Conservation (phyloP, 352 stramenopile species). For the Phytopythium kandeliae region DNA sequence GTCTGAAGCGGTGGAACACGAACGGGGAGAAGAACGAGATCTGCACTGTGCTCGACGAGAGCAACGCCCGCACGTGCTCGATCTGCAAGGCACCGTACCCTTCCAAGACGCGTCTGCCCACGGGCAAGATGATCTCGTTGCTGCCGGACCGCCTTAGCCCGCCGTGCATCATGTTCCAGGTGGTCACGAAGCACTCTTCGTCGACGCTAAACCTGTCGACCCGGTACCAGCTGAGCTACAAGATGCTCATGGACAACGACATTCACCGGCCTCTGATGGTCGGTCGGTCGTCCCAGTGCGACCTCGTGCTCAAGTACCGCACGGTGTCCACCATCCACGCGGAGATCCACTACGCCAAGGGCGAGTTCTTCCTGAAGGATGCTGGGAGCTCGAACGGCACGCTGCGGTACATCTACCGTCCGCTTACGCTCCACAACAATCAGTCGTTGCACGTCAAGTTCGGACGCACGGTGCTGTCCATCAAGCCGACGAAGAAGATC, state of each 20-base stretch:
- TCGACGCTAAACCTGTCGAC: conserved; percentile 83
- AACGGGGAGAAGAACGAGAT: conserved; percentile 89
- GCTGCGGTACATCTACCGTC: conserved; percentile 91
- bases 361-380: conserved; percentile 94
- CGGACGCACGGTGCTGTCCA: conserved; percentile 77
- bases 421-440: conserved; percentile 88
- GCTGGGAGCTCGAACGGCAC: conserved; percentile 92
- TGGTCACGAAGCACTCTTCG: conserved; percentile 85
- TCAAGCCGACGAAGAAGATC: conserved; percentile 89
- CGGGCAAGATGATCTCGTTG: conserved; percentile 69
- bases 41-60: conserved; percentile 80
- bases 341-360: conserved; percentile 91
- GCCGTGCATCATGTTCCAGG: conserved; percentile 85
- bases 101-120: conserved; percentile 69
- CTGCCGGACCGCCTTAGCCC: conserved; percentile 65
- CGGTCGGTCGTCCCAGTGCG: conserved; percentile 90
- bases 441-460: conserved; percentile 87
- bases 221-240: conserved; percentile 85
- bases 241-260: conserved; percentile 91
- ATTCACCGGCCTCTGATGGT: conserved; percentile 89
- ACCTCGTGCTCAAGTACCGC: conserved; percentile 94
- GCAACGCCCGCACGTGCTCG: conserved; percentile 77
- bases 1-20: conserved; percentile 93
- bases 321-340: conserved; percentile 94
- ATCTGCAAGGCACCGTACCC: conserved; percentile 86